Evolutionary conservation across 2,329 filamentous ascomycete species (phyloP).

Genomic region (Zarea fungicola): DNA sequence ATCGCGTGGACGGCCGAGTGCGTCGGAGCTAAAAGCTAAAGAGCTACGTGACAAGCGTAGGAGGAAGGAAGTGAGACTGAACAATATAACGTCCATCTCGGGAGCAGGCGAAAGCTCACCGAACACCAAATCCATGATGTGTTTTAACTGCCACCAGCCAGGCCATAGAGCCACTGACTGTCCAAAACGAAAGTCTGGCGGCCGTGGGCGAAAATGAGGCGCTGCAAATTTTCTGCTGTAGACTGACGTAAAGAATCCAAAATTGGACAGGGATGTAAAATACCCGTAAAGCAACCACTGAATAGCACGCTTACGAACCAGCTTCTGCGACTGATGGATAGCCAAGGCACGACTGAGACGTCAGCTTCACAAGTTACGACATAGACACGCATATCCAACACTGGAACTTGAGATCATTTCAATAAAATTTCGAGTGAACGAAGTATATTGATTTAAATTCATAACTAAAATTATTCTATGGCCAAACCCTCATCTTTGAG

Average conservation of each 20-base stretch:
- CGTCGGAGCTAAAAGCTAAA: conserved; percentile 30
- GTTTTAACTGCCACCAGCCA: conserved; percentile 55
- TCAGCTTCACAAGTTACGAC: conserved; percentile 6
- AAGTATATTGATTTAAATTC: too few relatives aligned
- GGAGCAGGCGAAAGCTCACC: conserved; percentile 24
- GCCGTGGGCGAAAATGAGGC: conserved; percentile 1
- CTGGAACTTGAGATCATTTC: too few relatives aligned
- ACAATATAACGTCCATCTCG: conserved; percentile 59
- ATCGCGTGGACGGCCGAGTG: conserved; percentile 22
- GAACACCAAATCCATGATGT: conserved; percentile 34
- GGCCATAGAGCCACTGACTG: conserved; percentile 58
- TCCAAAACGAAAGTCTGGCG: conserved; percentile 29
- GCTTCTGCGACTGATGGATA: too few relatives aligned
- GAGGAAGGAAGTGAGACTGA: conserved; percentile 63
- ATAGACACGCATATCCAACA: background rate
- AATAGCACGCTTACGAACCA: background rate
- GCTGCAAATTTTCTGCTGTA: background rate
- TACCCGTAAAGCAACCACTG: too few relatives aligned
- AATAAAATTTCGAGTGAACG: too few relatives aligned
- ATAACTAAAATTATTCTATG: too few relatives aligned
- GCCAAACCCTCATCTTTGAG: too few relatives aligned
- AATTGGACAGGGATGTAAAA: too few relatives aligned
- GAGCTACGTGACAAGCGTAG: conserved; percentile 54
- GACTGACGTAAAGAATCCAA: too few relatives aligned
- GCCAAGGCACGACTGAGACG: background rate